Evolutionary conservation across 1,284 basidiomycete species (phyloP).

Genomic region (Garcileccinum viscosum): DNA sequence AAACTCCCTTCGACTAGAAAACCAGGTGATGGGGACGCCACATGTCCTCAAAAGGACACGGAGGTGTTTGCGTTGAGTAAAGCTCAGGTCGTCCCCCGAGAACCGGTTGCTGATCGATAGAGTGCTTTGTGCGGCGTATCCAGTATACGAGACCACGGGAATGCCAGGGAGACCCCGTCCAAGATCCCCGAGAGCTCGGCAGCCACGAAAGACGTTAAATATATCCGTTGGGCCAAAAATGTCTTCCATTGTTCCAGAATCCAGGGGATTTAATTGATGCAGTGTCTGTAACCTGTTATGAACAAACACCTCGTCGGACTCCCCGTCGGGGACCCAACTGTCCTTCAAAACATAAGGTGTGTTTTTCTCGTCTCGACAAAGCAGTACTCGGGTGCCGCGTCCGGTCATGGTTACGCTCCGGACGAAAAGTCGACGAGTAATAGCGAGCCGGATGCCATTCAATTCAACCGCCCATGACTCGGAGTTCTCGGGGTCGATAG

Average conservation of each 20-base stretch:
- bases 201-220: slow-evolving; percentile 31
- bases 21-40: neutral
- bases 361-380: neutral
- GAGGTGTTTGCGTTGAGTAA: neutral
- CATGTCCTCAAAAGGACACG: neutral
- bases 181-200: too few relatives aligned
- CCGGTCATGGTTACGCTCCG: neutral
- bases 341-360: neutral
- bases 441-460: neutral
- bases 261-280: neutral
- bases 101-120: neutral
- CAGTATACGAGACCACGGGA: neutral
- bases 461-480: neutral
- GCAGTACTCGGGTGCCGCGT: neutral
- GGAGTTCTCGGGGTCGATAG: neutral
- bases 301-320: neutral
- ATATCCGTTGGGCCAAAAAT: neutral
- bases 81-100: neutral
- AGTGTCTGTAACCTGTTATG: neutral
- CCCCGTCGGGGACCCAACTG: neutral
- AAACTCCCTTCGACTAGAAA: neutral
- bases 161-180: neutral
- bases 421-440: neutral
- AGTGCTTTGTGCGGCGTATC: neutral
- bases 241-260: neutral